Base-by-base conservation (phyloP, 2,329 filamentous ascomycete species). In the Botrytis deweyae region DNA sequence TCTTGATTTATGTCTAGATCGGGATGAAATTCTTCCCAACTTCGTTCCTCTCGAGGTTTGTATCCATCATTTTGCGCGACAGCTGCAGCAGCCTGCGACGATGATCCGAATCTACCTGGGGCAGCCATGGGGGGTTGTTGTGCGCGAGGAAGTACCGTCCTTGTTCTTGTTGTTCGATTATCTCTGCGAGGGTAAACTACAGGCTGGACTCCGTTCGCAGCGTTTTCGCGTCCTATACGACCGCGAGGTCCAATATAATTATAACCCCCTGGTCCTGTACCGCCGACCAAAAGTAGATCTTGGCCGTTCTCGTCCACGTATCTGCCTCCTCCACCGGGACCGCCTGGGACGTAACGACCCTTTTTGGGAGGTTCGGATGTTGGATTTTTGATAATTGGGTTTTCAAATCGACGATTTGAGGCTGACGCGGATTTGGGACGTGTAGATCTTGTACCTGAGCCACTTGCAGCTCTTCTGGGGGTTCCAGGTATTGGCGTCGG, bases 1-100 rank as follows among this genome's bases (percentile, higher is more conserved):
- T 88, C 89, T 20, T 88, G 88, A 73, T 97, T 94, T 67, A 98
- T 94, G 84, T 98, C 95, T 70, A 99, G 88, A 79, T 98, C 93
- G 0, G 94, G 94, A 82, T 99, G 96, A 77, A 98, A 98, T 82
- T 99, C 96, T 80, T 98, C 95, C 94, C 95, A 99, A 70, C 94
- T 93, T 76, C 95, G 91, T 84, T 99, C 96, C 84, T 99, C 96
- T 80, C 96, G 89, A 46, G 96, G 96, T 82, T 99, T 99, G 84
- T 98, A 98, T 69, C 95, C 95, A 85, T 98, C 96, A 79, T 91
- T 95, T 81, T 97, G 94, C 78, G 94, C 93, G 74, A 96, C 92
- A 6, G 93, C 94, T 69, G 95, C 93, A 42, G 94, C 94, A 20
- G 95, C 94, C n/a, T 92, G 94, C 46, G 79, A 77, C 25, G 79